Evolutionary conservation across 805 yeast genomes (phyloP), one percentile per base, ranked within the genome.

Genomic region (Priceomyces haplophilus): DNA sequence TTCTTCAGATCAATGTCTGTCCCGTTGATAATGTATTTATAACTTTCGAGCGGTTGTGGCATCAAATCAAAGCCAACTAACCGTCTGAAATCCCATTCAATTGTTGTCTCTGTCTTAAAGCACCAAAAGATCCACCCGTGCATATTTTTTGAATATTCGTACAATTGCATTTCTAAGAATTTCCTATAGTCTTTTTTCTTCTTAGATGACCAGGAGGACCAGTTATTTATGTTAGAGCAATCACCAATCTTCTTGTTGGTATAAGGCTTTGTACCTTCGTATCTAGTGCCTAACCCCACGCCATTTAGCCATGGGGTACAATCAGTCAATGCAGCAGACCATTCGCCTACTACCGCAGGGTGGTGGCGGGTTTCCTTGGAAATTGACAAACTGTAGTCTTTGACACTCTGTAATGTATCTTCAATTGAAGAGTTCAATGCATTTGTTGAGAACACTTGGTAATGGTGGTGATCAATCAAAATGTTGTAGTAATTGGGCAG

Each of bases 71-170:
- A 54, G 15, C 70, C 59, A 7, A 77, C 72, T 51, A 84, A 67
- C 40, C 72, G 63, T 42, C 65, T 55, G 53, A 80, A 75, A 55
- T 82, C 87, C 88, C 88, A 83, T 56, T 82, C 88, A 16, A 78
- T 64, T 1, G 85, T 77, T 42, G 63, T 57, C 53, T 83, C 89
- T 0, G 87, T 82, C 56, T 81, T 82, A 65, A 73, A 82, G 51
- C 80, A 79, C 89, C 88, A 83, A 53, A 82, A 83, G 30, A 82
- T 75, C 78, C 82, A 83, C 0, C 88, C 88, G 8, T 65, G 64
- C 27, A 72, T 66, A 37, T 56, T 46, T 41, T 65, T 50, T 16
- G 64, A 65, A 55, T 71, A 83, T 21, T 77, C 68, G 38, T 79
- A 78, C 41, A 83, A 55, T 54, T 83, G 88, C 32, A 76, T 78